Evolutionary conservation across 2,329 filamentous ascomycete species (phyloP).

Genomic region (Fonsecaea pedrosoi): DNA sequence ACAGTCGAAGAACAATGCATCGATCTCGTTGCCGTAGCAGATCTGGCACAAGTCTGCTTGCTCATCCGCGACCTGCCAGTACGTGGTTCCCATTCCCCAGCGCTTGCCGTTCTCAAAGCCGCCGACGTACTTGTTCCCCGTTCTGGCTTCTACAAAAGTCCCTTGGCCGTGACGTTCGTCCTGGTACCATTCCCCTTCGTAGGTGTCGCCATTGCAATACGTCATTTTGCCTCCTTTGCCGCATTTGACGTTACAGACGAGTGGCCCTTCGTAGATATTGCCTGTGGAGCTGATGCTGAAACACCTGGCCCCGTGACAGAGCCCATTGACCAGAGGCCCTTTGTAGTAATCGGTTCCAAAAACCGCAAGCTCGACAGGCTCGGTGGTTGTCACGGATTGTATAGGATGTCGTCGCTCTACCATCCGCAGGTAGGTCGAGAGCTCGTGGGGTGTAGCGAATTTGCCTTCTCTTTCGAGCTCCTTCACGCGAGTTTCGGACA

Average conservation of each 20-base stretch:
- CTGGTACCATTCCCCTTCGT: slow-evolving; percentile 55
- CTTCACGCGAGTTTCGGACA: slow-evolving; percentile 44
- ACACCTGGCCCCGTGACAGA: slow-evolving; percentile 60
- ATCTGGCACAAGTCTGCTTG: slow-evolving; percentile 66
- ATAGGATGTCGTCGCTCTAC: slow-evolving; percentile 37
- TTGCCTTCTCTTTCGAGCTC: slow-evolving; percentile 43
- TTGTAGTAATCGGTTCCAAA: slow-evolving; percentile 61
- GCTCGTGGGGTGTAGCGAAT: slow-evolving; percentile 32
- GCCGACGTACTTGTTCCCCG: slow-evolving; percentile 67
- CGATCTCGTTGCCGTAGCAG: slow-evolving; percentile 66
- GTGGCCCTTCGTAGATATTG: slow-evolving; percentile 63
- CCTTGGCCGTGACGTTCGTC: slow-evolving; percentile 62
- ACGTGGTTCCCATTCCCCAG: slow-evolving; percentile 67
- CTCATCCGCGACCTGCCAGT: slow-evolving; percentile 68
- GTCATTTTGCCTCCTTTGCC: slow-evolving; percentile 63
- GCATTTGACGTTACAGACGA: slow-evolving; percentile 60
- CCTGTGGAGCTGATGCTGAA: slow-evolving; percentile 61
- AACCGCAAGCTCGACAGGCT: slow-evolving; percentile 57
- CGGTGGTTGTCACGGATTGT: slow-evolving; percentile 32
- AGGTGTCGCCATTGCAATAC: slow-evolving; percentile 61
- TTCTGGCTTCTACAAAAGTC: slow-evolving; percentile 61
- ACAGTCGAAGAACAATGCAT: slow-evolving; percentile 68
- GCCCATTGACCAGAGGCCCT: slow-evolving; percentile 58
- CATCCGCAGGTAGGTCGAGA: slow-evolving; percentile 33
- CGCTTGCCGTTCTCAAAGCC: slow-evolving; percentile 67